Percentiles rank a stretch among this genome's conserved stretches.
Evolutionary conservation across 2,329 filamentous ascomycete genomes (phyloP).

Genomic region (Verticillium nonalfalfae): DNA sequence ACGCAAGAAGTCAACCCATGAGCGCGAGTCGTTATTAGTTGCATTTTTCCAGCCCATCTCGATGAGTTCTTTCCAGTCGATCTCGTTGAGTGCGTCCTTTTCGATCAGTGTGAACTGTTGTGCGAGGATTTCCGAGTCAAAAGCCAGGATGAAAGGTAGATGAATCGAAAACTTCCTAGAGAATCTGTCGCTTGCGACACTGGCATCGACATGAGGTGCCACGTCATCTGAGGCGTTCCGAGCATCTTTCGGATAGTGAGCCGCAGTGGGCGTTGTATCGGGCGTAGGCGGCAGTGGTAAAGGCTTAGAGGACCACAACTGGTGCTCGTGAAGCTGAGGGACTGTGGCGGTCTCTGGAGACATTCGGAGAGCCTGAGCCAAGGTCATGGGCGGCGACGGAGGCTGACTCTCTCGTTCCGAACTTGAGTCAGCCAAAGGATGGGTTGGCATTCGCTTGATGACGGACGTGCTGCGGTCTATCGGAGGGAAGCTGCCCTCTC

Average conservation of each 20-base stretch:
- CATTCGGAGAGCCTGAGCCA: slow-evolving; percentile 39
- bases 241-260: slow-evolving; percentile 25
- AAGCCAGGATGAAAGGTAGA: slow-evolving; percentile 73
- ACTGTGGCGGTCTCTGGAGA: slow-evolving; percentile 29
- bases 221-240: slow-evolving; percentile 22
- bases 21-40: slow-evolving; percentile 56
- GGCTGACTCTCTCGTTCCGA: slow-evolving; percentile 2
- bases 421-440: slow-evolving; percentile 22
- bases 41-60: slow-evolving; percentile 76
- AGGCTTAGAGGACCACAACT: slow-evolving; percentile 36
- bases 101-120: slow-evolving; percentile 83
- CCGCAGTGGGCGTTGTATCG: slow-evolving; percentile 38
- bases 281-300: slow-evolving; percentile 37
- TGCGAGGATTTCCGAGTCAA: slow-evolving; percentile 71
- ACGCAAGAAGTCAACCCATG: slow-evolving; percentile 77
- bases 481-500: slow-evolving; percentile 13
- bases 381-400: slow-evolving; percentile 40
- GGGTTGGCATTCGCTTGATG: slow-evolving; percentile 19
- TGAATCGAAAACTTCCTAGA: slow-evolving; percentile 47
- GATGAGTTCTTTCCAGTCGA: slow-evolving; percentile 83
- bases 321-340: slow-evolving; percentile 32
- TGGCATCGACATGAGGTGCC: slow-evolving; percentile 28
- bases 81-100: slow-evolving; percentile 78
- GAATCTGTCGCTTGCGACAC: slow-evolving; percentile 20
- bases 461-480: slow-evolving; percentile 1